Percentiles rank a stretch among this genome's conserved stretches.
Evolutionary conservation across 345 rosid species (phyloP).

Genomic region (Arabidopsis suecica): DNA sequence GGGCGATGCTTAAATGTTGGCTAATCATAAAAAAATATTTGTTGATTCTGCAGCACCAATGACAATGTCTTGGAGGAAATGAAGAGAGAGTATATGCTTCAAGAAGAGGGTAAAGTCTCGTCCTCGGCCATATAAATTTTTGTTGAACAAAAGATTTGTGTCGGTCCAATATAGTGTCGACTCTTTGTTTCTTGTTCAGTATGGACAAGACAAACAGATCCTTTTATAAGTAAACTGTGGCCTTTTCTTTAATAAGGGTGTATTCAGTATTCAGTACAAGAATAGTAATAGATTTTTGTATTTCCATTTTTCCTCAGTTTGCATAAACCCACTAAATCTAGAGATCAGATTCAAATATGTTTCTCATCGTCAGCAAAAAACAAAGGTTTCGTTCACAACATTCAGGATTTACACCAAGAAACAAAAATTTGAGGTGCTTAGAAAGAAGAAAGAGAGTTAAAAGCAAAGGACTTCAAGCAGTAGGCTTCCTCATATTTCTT

Average conservation of each 20-base stretch:
- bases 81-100: conserved; percentile 81
- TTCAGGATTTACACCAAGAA: background rate
- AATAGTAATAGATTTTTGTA: conserved; percentile 17
- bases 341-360: conserved; percentile 7
- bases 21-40: conserved; percentile 11
- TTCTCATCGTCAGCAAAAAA: background rate
- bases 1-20: background rate
- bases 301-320: background rate
- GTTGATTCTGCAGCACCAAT: conserved; percentile 69
- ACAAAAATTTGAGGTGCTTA: conserved; percentile 5
- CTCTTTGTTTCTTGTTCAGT: background rate
- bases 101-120: conserved; percentile 61
- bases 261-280: background rate
- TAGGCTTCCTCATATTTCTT: conserved; percentile 98
- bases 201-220: background rate
- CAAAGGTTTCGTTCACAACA: conserved; percentile 24
- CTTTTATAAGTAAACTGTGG: background rate
- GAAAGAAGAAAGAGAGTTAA: background rate
- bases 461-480: conserved; percentile 31
- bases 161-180: background rate
- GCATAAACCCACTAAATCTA: background rate
- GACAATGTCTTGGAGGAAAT: conserved; percentile 84
- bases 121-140: conserved; percentile 23
- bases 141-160: background rate
- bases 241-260: conserved; percentile 1